These are phyloP conservation scores for Tricholoma terreum DNA, from an alignment of 768 basidiomycete species.

Conservation along the genomic window DNA sequence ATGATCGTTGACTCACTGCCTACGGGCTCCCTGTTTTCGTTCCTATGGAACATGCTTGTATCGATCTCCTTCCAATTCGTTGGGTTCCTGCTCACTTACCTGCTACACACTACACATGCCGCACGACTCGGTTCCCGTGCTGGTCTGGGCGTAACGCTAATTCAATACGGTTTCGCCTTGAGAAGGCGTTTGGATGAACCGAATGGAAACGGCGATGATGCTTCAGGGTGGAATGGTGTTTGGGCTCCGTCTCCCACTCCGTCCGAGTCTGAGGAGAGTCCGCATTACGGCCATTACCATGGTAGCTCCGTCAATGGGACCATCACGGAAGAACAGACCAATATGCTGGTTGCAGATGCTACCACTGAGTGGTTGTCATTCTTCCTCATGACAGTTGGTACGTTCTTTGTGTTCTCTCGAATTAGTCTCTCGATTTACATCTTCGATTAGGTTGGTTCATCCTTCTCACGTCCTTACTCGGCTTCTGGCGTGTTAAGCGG, in stretches of 20 bases:
- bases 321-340: constrained; percentile 35
- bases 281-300: constrained; percentile 34
- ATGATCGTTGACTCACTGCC: constrained; percentile 90
- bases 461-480: constrained; percentile 84
- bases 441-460: constrained; percentile 71
- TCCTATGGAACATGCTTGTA: constrained; percentile 90
- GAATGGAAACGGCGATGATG: constrained; percentile 29
- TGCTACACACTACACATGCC: constrained; percentile 90
- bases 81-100: constrained; percentile 89
- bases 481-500: constrained; percentile 87
- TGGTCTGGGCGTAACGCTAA: constrained; percentile 92
- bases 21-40: constrained; percentile 78
- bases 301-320: constrained; percentile 8
- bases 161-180: constrained; percentile 89
- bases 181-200: constrained; percentile 50
- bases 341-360: constrained; percentile 49
- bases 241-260: constrained; percentile 37
- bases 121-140: constrained; percentile 91
- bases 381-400: constrained; percentile 86
- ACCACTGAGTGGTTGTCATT: constrained; percentile 95
- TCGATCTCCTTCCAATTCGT: constrained; percentile 98
- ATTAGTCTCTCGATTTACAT: neutral
- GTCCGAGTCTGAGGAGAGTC: constrained; percentile 41
- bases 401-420: constrained; percentile 14
- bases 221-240: constrained; percentile 28